A percentile compares a stretch with the other conserved stretches of the same genome.
Conservation (phyloP, 352 stramenopile species). For the Saprolegnia parasitica region DNA sequence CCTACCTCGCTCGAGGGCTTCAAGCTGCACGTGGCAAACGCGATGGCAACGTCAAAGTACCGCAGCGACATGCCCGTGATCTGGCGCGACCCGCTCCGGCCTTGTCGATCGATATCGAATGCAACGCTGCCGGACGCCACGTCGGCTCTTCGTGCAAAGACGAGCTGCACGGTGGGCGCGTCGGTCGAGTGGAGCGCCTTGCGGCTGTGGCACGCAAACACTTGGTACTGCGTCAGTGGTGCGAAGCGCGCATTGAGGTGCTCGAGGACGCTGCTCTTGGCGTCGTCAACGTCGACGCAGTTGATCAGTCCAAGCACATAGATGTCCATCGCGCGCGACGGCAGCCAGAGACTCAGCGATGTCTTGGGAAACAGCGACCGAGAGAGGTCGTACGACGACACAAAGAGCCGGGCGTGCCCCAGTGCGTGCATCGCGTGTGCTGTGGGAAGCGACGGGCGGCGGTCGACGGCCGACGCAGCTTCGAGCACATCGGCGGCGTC, state of each 20-base stretch:
- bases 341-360: constrained; percentile 44
- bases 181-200: constrained; percentile 22
- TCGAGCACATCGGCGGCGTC: background rate
- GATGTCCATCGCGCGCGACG: constrained; percentile 52
- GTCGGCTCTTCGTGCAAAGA: constrained; percentile 83
- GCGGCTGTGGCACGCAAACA: background rate
- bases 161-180: constrained; percentile 72
- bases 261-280: constrained; percentile 62
- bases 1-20: constrained; percentile 31
- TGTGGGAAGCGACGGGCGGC: background rate
- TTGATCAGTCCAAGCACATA: constrained; percentile 83
- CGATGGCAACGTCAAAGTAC: constrained; percentile 81
- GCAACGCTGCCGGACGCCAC: constrained; percentile 75
- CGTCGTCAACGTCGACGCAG: constrained; percentile 53
- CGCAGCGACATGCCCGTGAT: constrained; percentile 74
- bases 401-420: constrained; percentile 40
- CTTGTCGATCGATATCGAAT: constrained; percentile 46
- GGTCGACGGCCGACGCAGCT: background rate
- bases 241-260: constrained; percentile 36
- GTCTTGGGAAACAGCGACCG: constrained; percentile 61
- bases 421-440: background rate
- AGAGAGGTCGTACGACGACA: constrained; percentile 81
- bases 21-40: constrained; percentile 78
- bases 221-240: background rate
- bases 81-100: constrained; percentile 62